Evolutionary conservation across 768 basidiomycete species (phyloP), one percentile per base, ranked within the genome.

Genomic region (Candolleomyces eurysporus): DNA sequence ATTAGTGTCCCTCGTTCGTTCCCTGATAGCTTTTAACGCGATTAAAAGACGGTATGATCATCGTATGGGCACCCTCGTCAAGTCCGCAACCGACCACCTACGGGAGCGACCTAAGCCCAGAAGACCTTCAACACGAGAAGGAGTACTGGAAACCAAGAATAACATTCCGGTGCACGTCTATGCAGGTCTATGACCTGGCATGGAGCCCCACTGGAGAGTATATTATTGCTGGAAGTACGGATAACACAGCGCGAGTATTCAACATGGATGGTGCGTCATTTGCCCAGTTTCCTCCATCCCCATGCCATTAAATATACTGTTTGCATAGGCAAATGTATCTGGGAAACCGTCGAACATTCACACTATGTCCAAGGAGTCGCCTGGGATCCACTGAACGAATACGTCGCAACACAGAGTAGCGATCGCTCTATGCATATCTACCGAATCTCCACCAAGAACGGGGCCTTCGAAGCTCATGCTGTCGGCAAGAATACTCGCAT

Each of bases 321-420:
- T 45, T 1, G 22, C 45, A 30, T 68, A 94, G 94, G 94, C 31
- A 89, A 90, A 79, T 92, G 91, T 68, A 82, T 97, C 13, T 85
- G 88, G 66, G 92, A 95, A 72, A 90, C 96, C 62, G 90, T 92
- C 1, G 96, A 98, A 68, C 97, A 99, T 73, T 86, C 84, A 39
- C 96, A 98, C 73, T 98, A 92, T 70, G 97, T 99, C 0, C 97
- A 99, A 78, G 97, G 97, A 9, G 97, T 98, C 31, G 93, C 96
- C 0, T 99, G 97, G 97, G 97, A 99, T 66, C 97, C 97, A 1
- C 76, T 97, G 67, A 95, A 96, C 72, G 94, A 97, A 73, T 98
- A 91, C 70, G 92, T 99, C 63, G 96, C 97, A 4, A 98, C 97
- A 0, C 97, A 99, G 71, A 94, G 92, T 73, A 93, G 90, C 68